These are phyloP conservation scores for Nannochloropsis salina DNA, from an alignment of 108 stramenopile genomes.

Conservation along the genomic window DNA sequence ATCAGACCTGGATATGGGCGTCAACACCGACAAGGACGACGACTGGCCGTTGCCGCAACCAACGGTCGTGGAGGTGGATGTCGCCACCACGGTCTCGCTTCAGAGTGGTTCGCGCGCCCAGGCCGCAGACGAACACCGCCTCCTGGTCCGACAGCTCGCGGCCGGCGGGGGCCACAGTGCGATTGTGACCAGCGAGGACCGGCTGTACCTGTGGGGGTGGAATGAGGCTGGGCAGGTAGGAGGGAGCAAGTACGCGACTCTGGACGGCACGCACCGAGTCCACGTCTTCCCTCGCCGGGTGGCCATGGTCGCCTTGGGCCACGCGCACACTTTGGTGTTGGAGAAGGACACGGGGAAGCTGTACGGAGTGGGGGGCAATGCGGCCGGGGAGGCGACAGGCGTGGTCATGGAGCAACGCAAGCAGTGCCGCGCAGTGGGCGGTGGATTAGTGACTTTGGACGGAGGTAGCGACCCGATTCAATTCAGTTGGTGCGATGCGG, in stretches of 20 bases:
- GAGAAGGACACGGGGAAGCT: background rate
- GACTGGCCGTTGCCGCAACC: background rate
- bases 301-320: slow-evolving; percentile 4
- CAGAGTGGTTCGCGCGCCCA: background rate
- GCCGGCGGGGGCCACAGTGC: background rate
- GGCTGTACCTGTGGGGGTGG: background rate
- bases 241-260: background rate
- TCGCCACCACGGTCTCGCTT: background rate
- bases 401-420: background rate
- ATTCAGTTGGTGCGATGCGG: background rate
- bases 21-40: background rate
- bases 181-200: background rate
- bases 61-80: background rate
- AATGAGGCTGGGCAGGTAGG: background rate
- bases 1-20: background rate
- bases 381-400: background rate
- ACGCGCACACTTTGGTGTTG: background rate
- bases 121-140: background rate
- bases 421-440: background rate
- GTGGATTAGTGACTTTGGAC: background rate
- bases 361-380: background rate
- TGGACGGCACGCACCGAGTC: background rate
- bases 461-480: background rate
- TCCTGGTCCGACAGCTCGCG: slow-evolving; percentile 10
- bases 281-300: background rate